Base-by-base conservation (phyloP, 2,329 filamentous ascomycete genomes). In the Sarocladium brachiariae region DNA sequence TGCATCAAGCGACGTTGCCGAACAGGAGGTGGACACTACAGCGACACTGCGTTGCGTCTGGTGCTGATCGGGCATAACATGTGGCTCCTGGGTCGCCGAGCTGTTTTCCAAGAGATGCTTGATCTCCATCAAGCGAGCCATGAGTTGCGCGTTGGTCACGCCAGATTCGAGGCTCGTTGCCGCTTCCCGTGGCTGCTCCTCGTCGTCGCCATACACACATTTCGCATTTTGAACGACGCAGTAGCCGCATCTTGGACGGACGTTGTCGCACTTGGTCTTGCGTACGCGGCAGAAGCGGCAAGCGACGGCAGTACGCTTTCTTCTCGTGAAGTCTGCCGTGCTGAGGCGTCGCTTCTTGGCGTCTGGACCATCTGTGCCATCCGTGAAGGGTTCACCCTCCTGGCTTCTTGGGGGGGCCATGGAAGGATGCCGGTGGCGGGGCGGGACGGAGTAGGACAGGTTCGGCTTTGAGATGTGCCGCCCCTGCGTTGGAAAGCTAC, bases 221-320 rank as follows among this genome's bases (percentile, higher is more conserved):
- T 19, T 16, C 38, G 38, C 38, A 8, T 41, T 16, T 11, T 41
- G 38, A 23, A 16, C 16, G n/a, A 16, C 16, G 24, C 38, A 41
- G 4, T 16, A 41, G 16, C 38, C 38, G n/a, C 38, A 41, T 24
- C 21, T 19, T 6, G 38, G 38, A n/a, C 38, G 38, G 16, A 21
- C 10, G 18, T 41, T 41, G 38, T 41, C 38, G 38, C 38, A 41
- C 24, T 41, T 41, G 9, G 38, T 41, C 19, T 41, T 41, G 16
- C 38, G 7, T 6, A 11, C 4, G 8, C 38, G 38, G 18, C 38
- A 41, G 38, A 41, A 41, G 8, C 24, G 38, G 18, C 38, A 41
- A 4, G 38, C 38, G 8, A 19, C 38, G 7, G 24, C n/a, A 8
- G 38, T 19, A 10, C 38, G 38, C n/a, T 41, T 41, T 11, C 38